Evolutionary conservation across 2,329 filamentous ascomycete species (phyloP), one percentile per base, ranked within the genome.

Genomic region (Ceratocystiopsis sp.): DNA sequence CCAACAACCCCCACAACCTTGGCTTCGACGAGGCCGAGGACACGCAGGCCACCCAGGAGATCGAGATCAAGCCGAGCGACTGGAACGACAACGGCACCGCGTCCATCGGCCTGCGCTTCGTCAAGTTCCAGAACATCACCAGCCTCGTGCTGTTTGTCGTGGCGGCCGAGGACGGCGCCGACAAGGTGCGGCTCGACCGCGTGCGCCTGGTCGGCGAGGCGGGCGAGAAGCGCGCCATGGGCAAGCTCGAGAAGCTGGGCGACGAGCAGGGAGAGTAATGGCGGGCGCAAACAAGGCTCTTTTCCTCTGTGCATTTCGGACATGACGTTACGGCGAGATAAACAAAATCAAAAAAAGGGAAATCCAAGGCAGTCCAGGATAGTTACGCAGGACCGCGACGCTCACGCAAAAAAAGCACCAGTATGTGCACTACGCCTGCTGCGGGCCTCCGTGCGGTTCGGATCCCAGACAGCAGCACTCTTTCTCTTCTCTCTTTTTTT

Each of bases 21-120:
- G 86, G 89, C 8, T 98, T 98, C 55, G 83, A 91, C 54, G 91
- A 98, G 60, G 89, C 89, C 35, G 89, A 95, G 46, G 84, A 89
- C 54, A 79, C 83, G 42, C 71, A 79, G 40, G 73, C 84, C 1
- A 87, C 84, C 15, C 91, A 98, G 61, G 71, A 69, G 42, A 75
- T 95, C 46, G 79, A 79, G 53, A 69, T 98, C 37, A 68, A 71
- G 48, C 67, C 78, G 38, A 69, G 72, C 42, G 84, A 94, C 55
- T 98, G 91, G 89, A 83, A 86, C 59, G 66, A 70, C 38, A 75
- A 83, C 14, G 80, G 78, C 42, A 89, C 84, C 10, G 80, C 76
- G 14, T 82, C 69, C 53, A 64, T 89, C 43, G 63, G 71, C 38
- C 64, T 96, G 53, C 82, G 87, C 14, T 95, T 89, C 56, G 91